phyloP scores from a whole-genome alignment of 179 eudicot genomes.

The Camellia oleifera region DNA sequence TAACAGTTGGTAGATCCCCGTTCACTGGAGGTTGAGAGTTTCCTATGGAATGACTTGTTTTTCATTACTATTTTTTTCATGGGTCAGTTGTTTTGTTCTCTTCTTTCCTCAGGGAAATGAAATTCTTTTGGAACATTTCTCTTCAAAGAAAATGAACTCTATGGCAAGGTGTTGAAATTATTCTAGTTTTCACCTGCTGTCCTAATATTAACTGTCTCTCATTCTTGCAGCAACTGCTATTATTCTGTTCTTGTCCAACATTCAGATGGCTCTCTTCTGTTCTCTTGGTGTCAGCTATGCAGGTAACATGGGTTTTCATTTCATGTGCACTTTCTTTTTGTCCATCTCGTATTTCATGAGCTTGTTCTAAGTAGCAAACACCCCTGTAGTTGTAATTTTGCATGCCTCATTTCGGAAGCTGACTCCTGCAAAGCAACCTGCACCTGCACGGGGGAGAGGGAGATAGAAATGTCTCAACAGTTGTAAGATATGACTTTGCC shows the following conservation, averaged over 20 bases:
- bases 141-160: neutral
- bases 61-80: neutral
- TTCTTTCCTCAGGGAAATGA: neutral
- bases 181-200: neutral
- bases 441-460: constrained; percentile 25
- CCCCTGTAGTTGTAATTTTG: constrained; percentile 52
- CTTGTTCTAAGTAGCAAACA: neutral
- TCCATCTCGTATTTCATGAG: neutral
- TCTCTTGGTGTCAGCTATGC: constrained; percentile 64
- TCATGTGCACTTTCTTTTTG: neutral
- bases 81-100: neutral
- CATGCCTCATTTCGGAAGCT: constrained; percentile 84
- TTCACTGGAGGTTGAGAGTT: neutral
- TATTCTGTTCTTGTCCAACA: constrained; percentile 58
- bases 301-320: constrained; percentile 36
- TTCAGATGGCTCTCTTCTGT: constrained; percentile 67
- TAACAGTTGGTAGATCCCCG: neutral
- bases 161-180: neutral
- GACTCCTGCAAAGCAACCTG: constrained; percentile 57
- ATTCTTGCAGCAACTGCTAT: constrained; percentile 55
- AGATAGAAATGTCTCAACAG: neutral
- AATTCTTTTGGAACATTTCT: neutral
- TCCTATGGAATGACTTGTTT: neutral
- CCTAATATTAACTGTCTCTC: neutral
- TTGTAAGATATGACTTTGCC: neutral